A percentile compares a stretch with the other conserved stretches of the same genome.
Evolutionary conservation across 106 monocot genomes (phyloP).

Genomic region (Narthecium ossifragum): DNA sequence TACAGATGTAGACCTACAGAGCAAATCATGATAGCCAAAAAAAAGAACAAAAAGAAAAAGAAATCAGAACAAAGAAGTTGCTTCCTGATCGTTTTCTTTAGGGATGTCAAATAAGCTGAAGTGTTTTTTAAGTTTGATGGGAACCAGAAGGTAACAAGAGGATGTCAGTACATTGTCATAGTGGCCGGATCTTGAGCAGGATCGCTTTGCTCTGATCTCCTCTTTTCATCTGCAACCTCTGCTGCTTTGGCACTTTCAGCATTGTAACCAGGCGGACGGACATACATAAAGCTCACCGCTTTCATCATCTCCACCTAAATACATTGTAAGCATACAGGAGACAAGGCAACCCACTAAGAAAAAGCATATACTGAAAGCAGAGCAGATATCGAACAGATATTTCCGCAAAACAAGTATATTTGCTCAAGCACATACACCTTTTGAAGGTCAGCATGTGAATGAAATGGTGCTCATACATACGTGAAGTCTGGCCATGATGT

Average conservation of each 20-base stretch:
- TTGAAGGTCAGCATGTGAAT: no score
- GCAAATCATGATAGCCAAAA: neutral
- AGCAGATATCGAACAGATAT: no score
- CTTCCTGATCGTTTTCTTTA: no score
- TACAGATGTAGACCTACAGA: slow-evolving; percentile 26
- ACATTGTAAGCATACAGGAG: neutral
- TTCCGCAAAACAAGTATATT: no score
- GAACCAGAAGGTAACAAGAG: neutral
- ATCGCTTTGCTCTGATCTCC: slow-evolving; percentile 22
- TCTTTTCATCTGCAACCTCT: slow-evolving; percentile 77
- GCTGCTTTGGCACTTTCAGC: slow-evolving; percentile 98
- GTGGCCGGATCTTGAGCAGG: slow-evolving; percentile 16
- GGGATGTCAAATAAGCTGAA: no score
- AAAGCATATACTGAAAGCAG: neutral
- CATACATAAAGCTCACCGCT: slow-evolving; percentile 99
- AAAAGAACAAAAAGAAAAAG: neutral
- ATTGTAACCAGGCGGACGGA: slow-evolving; percentile 93
- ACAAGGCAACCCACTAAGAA: neutral
- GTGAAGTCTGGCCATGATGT: no score
- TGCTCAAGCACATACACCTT: no score
- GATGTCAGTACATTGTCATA: slow-evolving; percentile 26
- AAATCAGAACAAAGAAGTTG: neutral
- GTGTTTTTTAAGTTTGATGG: no score
- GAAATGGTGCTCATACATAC: no score
- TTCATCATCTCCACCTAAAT: slow-evolving; percentile 87